Base-by-base conservation (phyloP, 441 rosid species). In the Dalechampia spathulata region DNA sequence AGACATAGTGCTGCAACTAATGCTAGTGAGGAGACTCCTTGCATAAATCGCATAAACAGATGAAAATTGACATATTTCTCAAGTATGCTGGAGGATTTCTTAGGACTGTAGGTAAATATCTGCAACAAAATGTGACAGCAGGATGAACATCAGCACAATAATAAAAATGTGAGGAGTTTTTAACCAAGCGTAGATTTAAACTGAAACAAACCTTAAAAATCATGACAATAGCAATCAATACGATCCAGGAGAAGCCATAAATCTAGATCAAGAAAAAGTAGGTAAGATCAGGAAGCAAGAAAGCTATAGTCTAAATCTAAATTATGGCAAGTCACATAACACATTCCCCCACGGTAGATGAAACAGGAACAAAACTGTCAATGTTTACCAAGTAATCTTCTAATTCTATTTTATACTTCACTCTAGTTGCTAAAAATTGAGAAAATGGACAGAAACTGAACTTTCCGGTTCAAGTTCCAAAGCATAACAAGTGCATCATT, bases 241-340 rank as follows among this genome's bases (percentile, higher is more conserved):
- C 78, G 23, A 76, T 63, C 98, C 98, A 92, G 45, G 98, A 92
- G 76, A 79, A 86, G 64, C 98, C 98, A 32, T 86, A 92, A 44
- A 92, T 27, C 98, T 92, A 72, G 49, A 43, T 23, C n/a, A 50
- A 34, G 56, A 56, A 69, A 64, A 34, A 22, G 20, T 49, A 7
- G n/a, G 22, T 66, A 76, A 39, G 39, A 62, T 43, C 52, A 60
- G 45, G 47, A 65, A 59, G 45, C 27, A 44, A 51, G 27, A 53
- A 21, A 6, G 21, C 28, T 26, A 49, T 28, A 12, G 17, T 25
- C 15, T 6, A 47, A 48, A 11, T 9, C 23, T 28, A 47, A 46
- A 38, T 15, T 32, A 12, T 9, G 5, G 2, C 34, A 30, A 30
- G 34, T 8, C 4, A 30, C 34, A 8, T 3, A 30, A 30, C 8